Evolutionary conservation across 2,329 filamentous ascomycete genomes (phyloP), one percentile per base, ranked within the genome.

Genomic region (Colletotrichum australisinense): DNA sequence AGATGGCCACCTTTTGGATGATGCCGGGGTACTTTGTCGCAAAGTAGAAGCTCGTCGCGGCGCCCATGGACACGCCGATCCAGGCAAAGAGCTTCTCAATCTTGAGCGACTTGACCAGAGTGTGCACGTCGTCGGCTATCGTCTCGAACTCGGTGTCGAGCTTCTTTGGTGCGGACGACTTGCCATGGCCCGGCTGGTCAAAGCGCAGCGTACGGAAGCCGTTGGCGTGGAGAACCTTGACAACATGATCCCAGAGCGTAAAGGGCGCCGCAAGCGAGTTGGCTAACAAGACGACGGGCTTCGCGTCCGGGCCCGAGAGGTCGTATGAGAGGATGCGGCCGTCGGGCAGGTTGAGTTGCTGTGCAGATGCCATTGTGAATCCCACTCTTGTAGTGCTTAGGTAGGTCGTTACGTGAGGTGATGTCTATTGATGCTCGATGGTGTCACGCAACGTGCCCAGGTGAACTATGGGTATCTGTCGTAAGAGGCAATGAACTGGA

Each of bases 51-150:
- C 83, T 83, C 1, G 79, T 82, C 0, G 83, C 80, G 8, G 82
- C 85, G 26, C 85, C 85, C 83, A 87, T 85, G 12, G 84, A 86
- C 1, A 86, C 83, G 2, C 85, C 85, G 8, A 87, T 78, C 85
- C 84, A 87, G 3, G 81, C 80, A 67, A 83, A 78, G 6, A 85
- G 69, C 24, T 75, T 78, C 5, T 72, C 58, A 38, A 85, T 79
- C 7, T 75, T 74, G 4, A 85, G 78, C 19, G 79, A 73, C 1
- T 74, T 58, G 1, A 86, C 76, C 5, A 86, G 80, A n/a, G 77
- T 70, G 53, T 76, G 67, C 0, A 85, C 81, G 62, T 86, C 83
- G 30, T 81, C 79, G 4, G 82, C 81, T 67, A 86, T 80, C 16
- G 79, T 79, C 30, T 80, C 78, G 73, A 86, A 85, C 0, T 83